These are phyloP conservation scores for Colletotrichum truncatum DNA, from an alignment of 2,329 filamentous ascomycete species.

Conservation along the genomic window DNA sequence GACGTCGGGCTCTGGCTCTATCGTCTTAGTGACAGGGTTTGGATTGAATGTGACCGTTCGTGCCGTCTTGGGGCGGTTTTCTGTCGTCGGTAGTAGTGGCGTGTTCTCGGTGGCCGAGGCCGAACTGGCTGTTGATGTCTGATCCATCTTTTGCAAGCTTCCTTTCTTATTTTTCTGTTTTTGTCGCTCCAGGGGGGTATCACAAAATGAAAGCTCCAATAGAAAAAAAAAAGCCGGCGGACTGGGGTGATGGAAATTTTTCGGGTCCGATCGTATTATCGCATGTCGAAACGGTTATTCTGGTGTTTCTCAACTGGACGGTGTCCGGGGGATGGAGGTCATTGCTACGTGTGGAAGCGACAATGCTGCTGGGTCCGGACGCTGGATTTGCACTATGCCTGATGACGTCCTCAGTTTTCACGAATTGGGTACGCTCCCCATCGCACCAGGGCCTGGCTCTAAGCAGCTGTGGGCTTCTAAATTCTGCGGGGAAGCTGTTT, in stretches of 20 bases:
- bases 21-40: conserved; percentile 70
- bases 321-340: conserved; percentile 19
- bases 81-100: conserved; percentile 44
- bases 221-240: background rate
- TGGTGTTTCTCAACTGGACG: conserved; percentile 1
- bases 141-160: conserved; percentile 29
- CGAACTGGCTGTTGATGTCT: conserved; percentile 21
- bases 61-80: conserved; percentile 52
- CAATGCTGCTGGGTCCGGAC: conserved; percentile 16
- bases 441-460: background rate
- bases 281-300: conserved; percentile 21
- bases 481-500: conserved; percentile 31
- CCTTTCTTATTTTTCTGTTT: background rate
- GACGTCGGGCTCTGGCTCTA: conserved; percentile 57
- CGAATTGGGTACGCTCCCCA: conserved; percentile 13
- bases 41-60: conserved; percentile 83
- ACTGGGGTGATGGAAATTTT: background rate
- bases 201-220: conserved; percentile 9
- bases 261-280: conserved; percentile 1
- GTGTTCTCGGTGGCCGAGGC: conserved; percentile 41
- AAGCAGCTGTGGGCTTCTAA: conserved; percentile 20
- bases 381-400: conserved; percentile 28
- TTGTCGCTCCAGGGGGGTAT: conserved; percentile 17
- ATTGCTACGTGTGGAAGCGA: conserved; percentile 24
- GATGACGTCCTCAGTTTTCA: conserved; percentile 31